These are phyloP conservation scores for Aspergillus aculeatus DNA, from an alignment of 2,329 filamentous ascomycete species.

Conservation along the genomic window DNA sequence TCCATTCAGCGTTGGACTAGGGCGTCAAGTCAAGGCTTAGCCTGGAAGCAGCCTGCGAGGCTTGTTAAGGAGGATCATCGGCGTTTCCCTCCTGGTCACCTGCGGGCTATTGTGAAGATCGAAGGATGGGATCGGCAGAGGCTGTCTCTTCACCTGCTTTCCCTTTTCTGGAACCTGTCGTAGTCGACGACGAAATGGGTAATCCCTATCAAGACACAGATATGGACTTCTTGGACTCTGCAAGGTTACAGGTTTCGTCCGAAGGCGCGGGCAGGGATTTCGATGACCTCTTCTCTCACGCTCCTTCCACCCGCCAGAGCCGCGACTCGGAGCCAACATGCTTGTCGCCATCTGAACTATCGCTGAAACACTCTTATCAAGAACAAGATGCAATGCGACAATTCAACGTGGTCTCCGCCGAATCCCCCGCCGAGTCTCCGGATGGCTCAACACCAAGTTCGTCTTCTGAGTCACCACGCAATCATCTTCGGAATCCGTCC, in stretches of 20 bases:
- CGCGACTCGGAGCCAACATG: slow-evolving; percentile 29
- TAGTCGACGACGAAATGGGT: slow-evolving; percentile 46
- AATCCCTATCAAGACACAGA: slow-evolving; percentile 41
- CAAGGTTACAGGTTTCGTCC: slow-evolving; percentile 37
- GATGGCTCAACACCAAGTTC: slow-evolving; percentile 46
- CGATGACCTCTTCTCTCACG: slow-evolving; percentile 41
- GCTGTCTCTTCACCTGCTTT: slow-evolving; percentile 38
- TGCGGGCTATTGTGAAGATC: slow-evolving; percentile 7
- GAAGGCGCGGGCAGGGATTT: slow-evolving; percentile 42
- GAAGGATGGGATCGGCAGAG: slow-evolving; percentile 39
- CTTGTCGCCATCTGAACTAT: slow-evolving; percentile 30
- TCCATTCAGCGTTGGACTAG: neutral
- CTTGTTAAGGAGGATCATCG: slow-evolving; percentile 9
- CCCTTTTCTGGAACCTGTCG: slow-evolving; percentile 40
- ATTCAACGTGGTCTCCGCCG: slow-evolving; percentile 33
- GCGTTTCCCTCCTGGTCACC: slow-evolving; percentile 10
- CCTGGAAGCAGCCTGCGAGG: slow-evolving; percentile 8
- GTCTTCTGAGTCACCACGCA: slow-evolving; percentile 42
- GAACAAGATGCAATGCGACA: slow-evolving; percentile 35
- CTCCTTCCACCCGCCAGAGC: slow-evolving; percentile 31
- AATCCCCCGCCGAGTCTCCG: slow-evolving; percentile 47
- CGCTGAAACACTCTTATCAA: slow-evolving; percentile 30
- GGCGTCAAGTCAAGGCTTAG: neutral
- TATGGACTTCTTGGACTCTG: slow-evolving; percentile 44
- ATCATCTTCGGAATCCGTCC: slow-evolving; percentile 43